phyloP scores from a whole-genome alignment of 2,329 filamentous ascomycete genomes.

The Ophiostoma himal-ulmi region DNA sequence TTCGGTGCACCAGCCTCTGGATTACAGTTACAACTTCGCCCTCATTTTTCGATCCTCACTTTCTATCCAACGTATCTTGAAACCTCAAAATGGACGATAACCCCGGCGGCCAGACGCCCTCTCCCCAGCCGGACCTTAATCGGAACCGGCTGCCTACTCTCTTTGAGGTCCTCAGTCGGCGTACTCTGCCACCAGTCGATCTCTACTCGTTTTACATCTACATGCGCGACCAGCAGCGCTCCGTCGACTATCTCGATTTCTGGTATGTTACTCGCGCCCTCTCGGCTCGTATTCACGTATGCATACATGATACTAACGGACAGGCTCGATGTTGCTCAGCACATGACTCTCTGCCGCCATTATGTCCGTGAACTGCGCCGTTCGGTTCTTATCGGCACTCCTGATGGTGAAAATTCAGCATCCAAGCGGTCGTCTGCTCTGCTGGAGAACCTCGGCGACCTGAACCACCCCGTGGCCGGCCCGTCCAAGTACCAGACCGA shows the following conservation, averaged over 20 bases:
- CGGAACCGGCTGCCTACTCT: slow-evolving; percentile 88
- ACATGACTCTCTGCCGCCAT: slow-evolving; percentile 95
- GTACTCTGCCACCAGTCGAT: slow-evolving; percentile 92
- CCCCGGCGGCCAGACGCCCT: slow-evolving; percentile 37
- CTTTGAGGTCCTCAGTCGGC: slow-evolving; percentile 89
- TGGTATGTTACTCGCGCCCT: slow-evolving; percentile 56
- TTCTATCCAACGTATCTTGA: neutral
- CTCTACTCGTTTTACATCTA: slow-evolving; percentile 99
- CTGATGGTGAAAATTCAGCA: slow-evolving; percentile 70
- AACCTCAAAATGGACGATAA: neutral
- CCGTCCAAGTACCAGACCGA: slow-evolving; percentile 59
- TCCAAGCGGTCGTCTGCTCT: slow-evolving; percentile 82
- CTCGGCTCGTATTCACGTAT: neutral
- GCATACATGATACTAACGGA: slow-evolving; percentile 19
- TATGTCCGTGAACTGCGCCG: slow-evolving; percentile 93
- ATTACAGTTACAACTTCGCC: neutral
- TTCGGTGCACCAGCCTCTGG: neutral
- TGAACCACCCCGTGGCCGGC: slow-evolving; percentile 53
- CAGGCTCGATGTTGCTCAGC: slow-evolving; percentile 98
- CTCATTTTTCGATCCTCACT: neutral
- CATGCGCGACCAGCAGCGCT: slow-evolving; percentile 97
- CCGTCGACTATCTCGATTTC: slow-evolving; percentile 96
- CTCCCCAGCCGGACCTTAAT: slow-evolving; percentile 52
- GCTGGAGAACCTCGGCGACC: slow-evolving; percentile 66
- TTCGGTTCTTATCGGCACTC: slow-evolving; percentile 87